Evolutionary conservation across 164 flowering plant genomes (phyloP).

Genomic region (Akebia trifoliata): DNA sequence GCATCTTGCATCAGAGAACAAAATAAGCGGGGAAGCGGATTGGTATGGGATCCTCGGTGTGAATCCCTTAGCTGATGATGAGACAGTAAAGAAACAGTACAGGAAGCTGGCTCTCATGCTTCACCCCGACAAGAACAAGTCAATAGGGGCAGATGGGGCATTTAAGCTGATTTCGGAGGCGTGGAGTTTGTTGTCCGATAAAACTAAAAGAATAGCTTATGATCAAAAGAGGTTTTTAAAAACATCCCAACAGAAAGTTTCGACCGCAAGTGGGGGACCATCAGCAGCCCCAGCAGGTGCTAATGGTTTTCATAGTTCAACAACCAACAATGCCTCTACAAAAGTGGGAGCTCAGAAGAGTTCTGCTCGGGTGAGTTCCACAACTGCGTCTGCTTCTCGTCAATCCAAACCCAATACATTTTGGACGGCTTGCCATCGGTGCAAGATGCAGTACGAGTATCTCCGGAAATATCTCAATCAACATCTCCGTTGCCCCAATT

Average conservation of each 20-base stretch:
- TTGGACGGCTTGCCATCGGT: slow-evolving; percentile 70
- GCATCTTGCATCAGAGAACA: slow-evolving; percentile 51
- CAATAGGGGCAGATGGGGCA: slow-evolving; percentile 88
- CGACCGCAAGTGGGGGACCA: slow-evolving; percentile 27
- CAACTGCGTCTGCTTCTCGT: slow-evolving; percentile 23
- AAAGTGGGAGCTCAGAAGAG: slow-evolving; percentile 30
- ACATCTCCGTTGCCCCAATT: slow-evolving; percentile 60
- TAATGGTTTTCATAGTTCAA: slow-evolving; percentile 48
- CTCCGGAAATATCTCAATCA: slow-evolving; percentile 55
- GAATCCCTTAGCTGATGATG: slow-evolving; percentile 62
- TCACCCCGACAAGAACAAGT: slow-evolving; percentile 89
- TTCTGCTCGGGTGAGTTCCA: slow-evolving; percentile 14
- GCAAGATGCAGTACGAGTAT: slow-evolving; percentile 78
- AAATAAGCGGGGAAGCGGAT: slow-evolving; percentile 58
- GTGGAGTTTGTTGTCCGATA: slow-evolving; percentile 81
- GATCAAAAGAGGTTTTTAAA: slow-evolving; percentile 48
- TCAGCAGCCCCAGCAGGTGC: slow-evolving; percentile 26
- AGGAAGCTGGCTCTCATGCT: slow-evolving; percentile 76
- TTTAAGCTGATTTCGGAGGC: slow-evolving; percentile 78
- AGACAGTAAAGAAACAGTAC: slow-evolving; percentile 60
- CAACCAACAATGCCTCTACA: slow-evolving; percentile 27
- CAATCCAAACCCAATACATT: slow-evolving; percentile 40
- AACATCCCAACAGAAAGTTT: slow-evolving; percentile 24
- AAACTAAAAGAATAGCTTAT: slow-evolving; percentile 48
- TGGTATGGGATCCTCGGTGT: slow-evolving; percentile 77